These are phyloP conservation scores for Aspergillus latus DNA, from an alignment of 2,329 filamentous ascomycete genomes.

Conservation along the genomic window DNA sequence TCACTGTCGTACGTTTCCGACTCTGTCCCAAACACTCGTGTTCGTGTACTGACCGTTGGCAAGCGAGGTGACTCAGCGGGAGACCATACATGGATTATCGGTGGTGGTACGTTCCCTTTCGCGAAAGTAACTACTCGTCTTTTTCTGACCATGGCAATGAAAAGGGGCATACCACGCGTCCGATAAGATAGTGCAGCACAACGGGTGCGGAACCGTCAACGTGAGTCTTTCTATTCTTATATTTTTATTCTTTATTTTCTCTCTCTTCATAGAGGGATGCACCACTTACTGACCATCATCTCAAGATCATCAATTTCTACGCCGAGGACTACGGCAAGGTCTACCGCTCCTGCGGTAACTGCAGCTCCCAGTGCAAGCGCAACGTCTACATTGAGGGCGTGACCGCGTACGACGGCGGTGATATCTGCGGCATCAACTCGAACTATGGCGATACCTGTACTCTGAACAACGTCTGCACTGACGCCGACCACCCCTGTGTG, in stretches of 20 bases:
- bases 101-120: slow-evolving; percentile 37
- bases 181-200: slow-evolving; percentile 52
- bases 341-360: slow-evolving; percentile 53
- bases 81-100: slow-evolving; percentile 42
- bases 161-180: slow-evolving; percentile 42
- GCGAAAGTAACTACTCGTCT: too few relatives aligned
- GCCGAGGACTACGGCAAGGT: slow-evolving; percentile 52
- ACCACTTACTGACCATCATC: neutral
- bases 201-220: slow-evolving; percentile 47
- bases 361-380: slow-evolving; percentile 36
- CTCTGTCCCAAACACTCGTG: neutral
- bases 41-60: neutral
- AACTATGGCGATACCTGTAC: slow-evolving; percentile 22
- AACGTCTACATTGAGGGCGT: slow-evolving; percentile 48
- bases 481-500: slow-evolving; percentile 14
- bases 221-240: slow-evolving; percentile 17
- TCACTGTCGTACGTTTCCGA: slow-evolving; percentile 31
- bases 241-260: too few relatives aligned
- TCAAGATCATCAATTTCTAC: slow-evolving; percentile 36
- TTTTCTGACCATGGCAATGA: neutral
- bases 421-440: slow-evolving; percentile 42
- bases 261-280: too few relatives aligned
- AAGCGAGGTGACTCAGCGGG: slow-evolving; percentile 31
- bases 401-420: slow-evolving; percentile 42
- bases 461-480: slow-evolving; percentile 19